Conservation (phyloP, 2,329 filamentous ascomycete genomes). For the Dothideomycetes sp. region DNA sequence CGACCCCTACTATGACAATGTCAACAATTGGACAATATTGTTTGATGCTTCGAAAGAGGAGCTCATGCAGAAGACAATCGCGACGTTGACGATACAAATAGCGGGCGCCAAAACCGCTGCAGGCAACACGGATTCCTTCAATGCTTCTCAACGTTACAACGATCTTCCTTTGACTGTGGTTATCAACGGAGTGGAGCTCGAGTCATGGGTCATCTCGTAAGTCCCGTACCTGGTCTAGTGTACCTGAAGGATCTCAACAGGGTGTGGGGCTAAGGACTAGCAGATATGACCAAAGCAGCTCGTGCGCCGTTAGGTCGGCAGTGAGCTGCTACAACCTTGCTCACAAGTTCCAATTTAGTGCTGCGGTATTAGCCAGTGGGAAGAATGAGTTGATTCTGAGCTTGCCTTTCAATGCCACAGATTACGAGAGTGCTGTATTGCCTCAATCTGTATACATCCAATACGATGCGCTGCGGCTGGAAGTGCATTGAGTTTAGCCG, state of each 20-base stretch:
- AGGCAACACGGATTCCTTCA: slow-evolving; percentile 51
- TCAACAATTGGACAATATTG: slow-evolving; percentile 50
- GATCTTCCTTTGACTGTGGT: slow-evolving; percentile 43
- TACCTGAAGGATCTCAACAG: not conserved
- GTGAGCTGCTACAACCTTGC: slow-evolving; percentile 52
- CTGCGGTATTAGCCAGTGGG: slow-evolving; percentile 36
- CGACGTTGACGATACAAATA: slow-evolving; percentile 52
- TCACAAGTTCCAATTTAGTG: slow-evolving; percentile 49
- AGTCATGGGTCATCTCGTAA: slow-evolving; percentile 48
- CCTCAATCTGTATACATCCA: slow-evolving; percentile 49
- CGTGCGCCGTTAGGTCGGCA: slow-evolving; percentile 49
- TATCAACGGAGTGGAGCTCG: slow-evolving; percentile 34
- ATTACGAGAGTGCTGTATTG: slow-evolving; percentile 47
- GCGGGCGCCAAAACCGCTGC: slow-evolving; percentile 51
- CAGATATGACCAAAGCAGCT: slow-evolving; percentile 44
- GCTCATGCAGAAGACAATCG: slow-evolving; percentile 30
- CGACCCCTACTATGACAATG: slow-evolving; percentile 33
- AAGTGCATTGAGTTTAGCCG: slow-evolving; percentile 36
- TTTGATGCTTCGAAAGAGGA: slow-evolving; percentile 38
- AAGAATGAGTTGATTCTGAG: slow-evolving; percentile 47
- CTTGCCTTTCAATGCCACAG: slow-evolving; percentile 48
- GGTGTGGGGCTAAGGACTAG: slow-evolving; percentile 2
- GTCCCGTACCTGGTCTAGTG: slow-evolving; percentile 10
- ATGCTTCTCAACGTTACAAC: slow-evolving; percentile 40
- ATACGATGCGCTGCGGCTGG: slow-evolving; percentile 53